A percentile compares a stretch with the other conserved stretches of the same genome.
These are phyloP conservation scores for Actinomortierella ambigua DNA, from an alignment of 371 early-diverging fungal genomes.

Conservation along the genomic window DNA sequence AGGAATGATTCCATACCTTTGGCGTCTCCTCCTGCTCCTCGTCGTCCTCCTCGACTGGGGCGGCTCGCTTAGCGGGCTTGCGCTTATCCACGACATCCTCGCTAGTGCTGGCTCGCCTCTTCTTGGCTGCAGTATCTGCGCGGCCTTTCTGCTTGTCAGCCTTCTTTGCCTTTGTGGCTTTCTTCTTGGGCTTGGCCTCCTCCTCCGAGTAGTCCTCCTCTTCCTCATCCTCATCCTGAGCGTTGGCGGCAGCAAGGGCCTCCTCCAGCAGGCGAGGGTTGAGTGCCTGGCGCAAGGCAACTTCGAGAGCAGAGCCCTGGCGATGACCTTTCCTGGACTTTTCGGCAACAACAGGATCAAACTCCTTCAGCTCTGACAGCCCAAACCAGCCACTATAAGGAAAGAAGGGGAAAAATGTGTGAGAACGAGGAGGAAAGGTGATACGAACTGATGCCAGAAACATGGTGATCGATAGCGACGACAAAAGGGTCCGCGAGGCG, in stretches of 20 bases:
- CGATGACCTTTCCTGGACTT: slow-evolving; percentile 25
- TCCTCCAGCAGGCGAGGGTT: slow-evolving; percentile 24
- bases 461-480: no score
- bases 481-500: no score
- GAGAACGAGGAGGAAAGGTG: no score
- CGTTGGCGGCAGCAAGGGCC: slow-evolving; percentile 5
- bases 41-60: slow-evolving; percentile 14
- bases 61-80: slow-evolving; percentile 25
- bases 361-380: slow-evolving; percentile 31
- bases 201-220: slow-evolving; percentile 17
- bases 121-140: slow-evolving; percentile 30
- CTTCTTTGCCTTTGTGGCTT: slow-evolving; percentile 16
- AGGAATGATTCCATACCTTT: slow-evolving; percentile 13
- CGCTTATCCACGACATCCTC: slow-evolving; percentile 24
- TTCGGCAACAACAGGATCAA: slow-evolving; percentile 37
- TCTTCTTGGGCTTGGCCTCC: slow-evolving; percentile 3
- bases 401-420: neutral
- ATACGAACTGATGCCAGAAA: no score
- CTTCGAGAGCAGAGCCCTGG: slow-evolving; percentile 27
- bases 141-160: slow-evolving; percentile 17
- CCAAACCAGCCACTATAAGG: slow-evolving; percentile 44
- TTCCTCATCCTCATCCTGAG: slow-evolving; percentile 17
- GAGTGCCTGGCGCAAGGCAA: slow-evolving; percentile 37
- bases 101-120: slow-evolving; percentile 21
- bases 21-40: slow-evolving; percentile 20